These are phyloP conservation scores for Ogataea nakhonphanomensis DNA, from an alignment of 805 yeast genomes.

Conservation along the genomic window DNA sequence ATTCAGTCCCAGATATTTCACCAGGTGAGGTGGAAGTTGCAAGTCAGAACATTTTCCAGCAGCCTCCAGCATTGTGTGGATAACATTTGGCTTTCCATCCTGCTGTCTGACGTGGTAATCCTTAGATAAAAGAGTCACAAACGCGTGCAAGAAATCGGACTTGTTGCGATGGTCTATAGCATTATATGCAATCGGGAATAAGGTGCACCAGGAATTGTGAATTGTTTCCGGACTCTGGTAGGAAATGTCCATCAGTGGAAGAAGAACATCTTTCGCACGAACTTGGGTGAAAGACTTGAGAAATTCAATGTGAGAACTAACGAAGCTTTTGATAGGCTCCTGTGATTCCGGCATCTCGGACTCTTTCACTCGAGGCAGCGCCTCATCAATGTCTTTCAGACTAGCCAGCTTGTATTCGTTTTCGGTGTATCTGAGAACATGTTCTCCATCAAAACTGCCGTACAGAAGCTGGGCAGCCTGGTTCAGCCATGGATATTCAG, in stretches of 20 bases:
- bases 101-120: conserved; percentile 93
- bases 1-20: conserved; percentile 81
- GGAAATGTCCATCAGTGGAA: conserved; percentile 75
- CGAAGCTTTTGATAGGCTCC: conserved; percentile 16
- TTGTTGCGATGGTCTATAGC: conserved; percentile 77
- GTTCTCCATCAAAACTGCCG: conserved; percentile 63
- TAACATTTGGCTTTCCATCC: conserved; percentile 80
- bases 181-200: conserved; percentile 78
- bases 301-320: conserved; percentile 26
- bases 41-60: conserved; percentile 67
- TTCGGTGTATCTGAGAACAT: conserved; percentile 41
- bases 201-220: conserved; percentile 75
- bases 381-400: conserved; percentile 41
- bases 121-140: conserved; percentile 76
- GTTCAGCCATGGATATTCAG: conserved; percentile 92
- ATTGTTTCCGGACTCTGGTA: conserved; percentile 78
- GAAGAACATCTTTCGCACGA: conserved; percentile 59
- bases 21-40: conserved; percentile 90
- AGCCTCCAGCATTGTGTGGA: conserved; percentile 80
- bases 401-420: conserved; percentile 54
- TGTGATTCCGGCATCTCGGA: conserved; percentile 20
- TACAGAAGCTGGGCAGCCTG: conserved; percentile 86
- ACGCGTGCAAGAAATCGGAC: conserved; percentile 76
- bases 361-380: conserved; percentile 19
- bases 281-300: conserved; percentile 28